These are phyloP conservation scores for Globisporangium middletonii DNA, from an alignment of 352 stramenopile genomes.

Conservation along the genomic window DNA sequence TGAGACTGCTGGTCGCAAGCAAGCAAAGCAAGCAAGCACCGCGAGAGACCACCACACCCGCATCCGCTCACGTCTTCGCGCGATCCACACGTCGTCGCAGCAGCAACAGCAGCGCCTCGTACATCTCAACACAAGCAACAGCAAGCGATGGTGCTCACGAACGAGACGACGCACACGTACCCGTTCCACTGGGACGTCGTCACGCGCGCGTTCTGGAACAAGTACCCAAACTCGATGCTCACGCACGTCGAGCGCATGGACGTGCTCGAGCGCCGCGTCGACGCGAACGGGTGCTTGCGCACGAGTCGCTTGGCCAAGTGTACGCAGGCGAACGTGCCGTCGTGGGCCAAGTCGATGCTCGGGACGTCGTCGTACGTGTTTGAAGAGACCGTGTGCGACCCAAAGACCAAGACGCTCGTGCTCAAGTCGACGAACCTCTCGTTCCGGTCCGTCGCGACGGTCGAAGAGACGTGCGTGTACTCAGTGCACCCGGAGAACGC, in stretches of 20 bases:
- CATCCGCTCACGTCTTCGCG: no score
- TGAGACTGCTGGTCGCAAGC: no score
- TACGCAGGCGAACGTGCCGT: constrained; percentile 67
- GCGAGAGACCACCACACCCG: no score
- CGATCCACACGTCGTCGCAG: no score
- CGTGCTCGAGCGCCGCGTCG: constrained; percentile 67
- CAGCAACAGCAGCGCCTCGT: no score
- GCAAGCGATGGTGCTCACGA: constrained; percentile 62
- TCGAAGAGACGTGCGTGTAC: constrained; percentile 85
- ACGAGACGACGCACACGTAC: constrained; percentile 71
- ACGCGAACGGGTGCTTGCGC: constrained; percentile 56
- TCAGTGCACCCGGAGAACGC: constrained; percentile 53
- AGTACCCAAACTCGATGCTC: constrained; percentile 80
- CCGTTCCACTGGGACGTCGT: constrained; percentile 82
- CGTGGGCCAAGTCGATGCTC: constrained; percentile 63
- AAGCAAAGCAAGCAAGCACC: no score
- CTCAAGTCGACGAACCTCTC: constrained; percentile 82
- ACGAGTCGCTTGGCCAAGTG: constrained; percentile 69
- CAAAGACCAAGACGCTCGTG: constrained; percentile 49
- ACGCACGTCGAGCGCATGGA: constrained; percentile 80
- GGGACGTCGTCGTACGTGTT: constrained; percentile 75
- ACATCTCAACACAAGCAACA: background rate
- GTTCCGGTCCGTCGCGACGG: constrained; percentile 66
- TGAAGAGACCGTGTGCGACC: constrained; percentile 76
- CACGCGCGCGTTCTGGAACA: constrained; percentile 86